Evolutionary conservation across 2,329 filamentous ascomycete species (phyloP), one percentile per base, ranked within the genome.

Genomic region (Myriosclerotinia scirpicola): DNA sequence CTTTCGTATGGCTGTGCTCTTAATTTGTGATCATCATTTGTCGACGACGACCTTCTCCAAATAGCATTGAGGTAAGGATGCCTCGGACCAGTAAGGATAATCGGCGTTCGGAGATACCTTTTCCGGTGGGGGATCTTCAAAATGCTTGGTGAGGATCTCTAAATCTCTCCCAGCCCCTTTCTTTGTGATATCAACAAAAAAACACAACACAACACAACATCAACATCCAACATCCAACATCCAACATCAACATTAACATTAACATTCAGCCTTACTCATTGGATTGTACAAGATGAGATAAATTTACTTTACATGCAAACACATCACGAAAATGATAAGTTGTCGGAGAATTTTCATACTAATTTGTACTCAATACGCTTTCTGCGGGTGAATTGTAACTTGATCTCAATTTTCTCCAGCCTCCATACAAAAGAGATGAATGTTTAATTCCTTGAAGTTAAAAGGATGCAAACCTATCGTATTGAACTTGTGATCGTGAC

Each of bases 71-170:
- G 42, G 42, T 8, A 30, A 50, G 30, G 7, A 36, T 38, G 30
- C 26, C 44, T 50, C 20, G 11, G 15, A 38, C 48, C 30, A 60
- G n/a, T 3, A 5, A 34, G 30, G 30, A 1, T 34, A 36, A 36
- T 15, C 44, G 56, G 56, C 5, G 56, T 38, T 61, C 44, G 58
- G 58, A 61, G 34, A 52, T 26, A 40, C 15, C 5, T 26, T 52
- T 61, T 12, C 30, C 42, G 58, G 44, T 50, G 34, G 58, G 58
- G n/a, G 58, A 50, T 60, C 44, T 26, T 50, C 44, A 5, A 60
- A 60, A 50, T 40, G 30, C 58, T 38, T 38, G 4, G 44, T 36
- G 56, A 22, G 17, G 42, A 60, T 60, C 42, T 60, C 42, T 15
- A 26, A 26, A 26, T 34, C 22, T 58, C 40, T 34, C 40, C 22